Base-by-base conservation (phyloP, 2,329 filamentous ascomycete species). In the Sarocladium strictum region DNA sequence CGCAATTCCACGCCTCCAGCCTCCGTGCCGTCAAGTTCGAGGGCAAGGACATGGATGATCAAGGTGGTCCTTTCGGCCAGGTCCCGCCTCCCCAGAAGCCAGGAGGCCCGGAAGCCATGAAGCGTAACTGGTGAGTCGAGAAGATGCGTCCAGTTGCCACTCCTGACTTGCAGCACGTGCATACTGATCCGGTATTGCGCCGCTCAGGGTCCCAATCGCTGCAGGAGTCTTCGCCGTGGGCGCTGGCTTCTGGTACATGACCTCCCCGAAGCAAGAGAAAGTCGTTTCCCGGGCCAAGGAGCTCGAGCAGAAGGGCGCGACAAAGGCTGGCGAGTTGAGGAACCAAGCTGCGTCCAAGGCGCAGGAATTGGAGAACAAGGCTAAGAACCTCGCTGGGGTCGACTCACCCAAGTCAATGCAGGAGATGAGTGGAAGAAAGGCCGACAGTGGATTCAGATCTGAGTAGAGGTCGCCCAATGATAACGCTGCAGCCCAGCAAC, bases 1-100 rank as follows among this genome's bases (percentile, higher is more conserved):
- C 61, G 57, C 59, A 21, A 7, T 51, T 51, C 27, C 60, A 56
- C 54, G 27, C 26, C 58, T 63, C 58, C 61, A 58, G 6, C 56
- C 37, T 54, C 45, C 58, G 59, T n/a, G 40, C 29, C 40, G 33
- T 54, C 23, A 59, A 60, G 21, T 51, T 51, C 27, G 47, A 51
- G 47, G 47, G 47, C 17, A 51, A 33, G 47, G 27, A 51, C 21
- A 51, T 51, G 47, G 63, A 65, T 15, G 57, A 65, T 47, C 59
- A 69, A 14, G 68, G 69, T 17, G 68, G 68, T 2, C 68, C 68
- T 1, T 65, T 62, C n/a, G 68, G 67, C 32, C 68, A 70, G n/a
- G 55, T 64, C 54, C 60, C 62, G 2, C 57, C 59, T 1, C 65
- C 68, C 1, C 11, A 53, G 29, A 59, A 56, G 11, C 63, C 67